phyloP scores from a whole-genome alignment of 2,329 filamentous ascomycete species.

The Hirsutella thompsonii region DNA sequence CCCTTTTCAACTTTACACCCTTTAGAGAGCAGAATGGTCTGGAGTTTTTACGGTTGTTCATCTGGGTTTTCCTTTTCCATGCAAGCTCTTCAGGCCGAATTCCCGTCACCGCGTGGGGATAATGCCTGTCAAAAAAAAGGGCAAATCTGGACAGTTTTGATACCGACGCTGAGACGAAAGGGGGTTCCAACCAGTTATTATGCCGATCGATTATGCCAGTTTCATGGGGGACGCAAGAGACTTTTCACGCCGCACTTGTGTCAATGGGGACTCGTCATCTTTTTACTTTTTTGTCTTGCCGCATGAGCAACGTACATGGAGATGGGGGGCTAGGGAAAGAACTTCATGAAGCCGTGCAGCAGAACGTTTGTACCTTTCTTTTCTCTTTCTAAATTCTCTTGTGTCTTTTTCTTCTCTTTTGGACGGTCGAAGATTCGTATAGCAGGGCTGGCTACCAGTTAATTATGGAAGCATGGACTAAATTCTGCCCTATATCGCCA shows the following conservation, averaged over 20 bases:
- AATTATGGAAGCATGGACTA: constrained; percentile 18
- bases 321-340: neutral
- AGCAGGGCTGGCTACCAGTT: constrained; percentile 15
- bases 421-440: neutral
- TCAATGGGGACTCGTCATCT: neutral
- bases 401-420: neutral
- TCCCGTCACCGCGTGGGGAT: no score
- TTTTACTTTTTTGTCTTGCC: no score
- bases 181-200: neutral
- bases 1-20: constrained; percentile 2
- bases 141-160: constrained; percentile 1
- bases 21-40: constrained; percentile 29
- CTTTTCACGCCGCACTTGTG: neutral
- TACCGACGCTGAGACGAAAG: constrained; percentile 1
- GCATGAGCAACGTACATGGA: neutral
- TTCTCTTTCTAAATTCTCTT: neutral
- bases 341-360: neutral
- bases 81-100: constrained; percentile 15
- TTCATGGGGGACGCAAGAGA: no score
- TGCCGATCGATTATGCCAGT: no score
- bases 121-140: neutral
- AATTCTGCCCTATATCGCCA: constrained; percentile 6
- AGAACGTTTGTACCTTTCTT: neutral
- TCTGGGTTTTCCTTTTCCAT: constrained; percentile 32
- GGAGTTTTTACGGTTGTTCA: constrained; percentile 32